Evolutionary conservation across 2,329 filamentous ascomycete species (phyloP), one percentile per base, ranked within the genome.

Genomic region (Talaromyces pinophilus): DNA sequence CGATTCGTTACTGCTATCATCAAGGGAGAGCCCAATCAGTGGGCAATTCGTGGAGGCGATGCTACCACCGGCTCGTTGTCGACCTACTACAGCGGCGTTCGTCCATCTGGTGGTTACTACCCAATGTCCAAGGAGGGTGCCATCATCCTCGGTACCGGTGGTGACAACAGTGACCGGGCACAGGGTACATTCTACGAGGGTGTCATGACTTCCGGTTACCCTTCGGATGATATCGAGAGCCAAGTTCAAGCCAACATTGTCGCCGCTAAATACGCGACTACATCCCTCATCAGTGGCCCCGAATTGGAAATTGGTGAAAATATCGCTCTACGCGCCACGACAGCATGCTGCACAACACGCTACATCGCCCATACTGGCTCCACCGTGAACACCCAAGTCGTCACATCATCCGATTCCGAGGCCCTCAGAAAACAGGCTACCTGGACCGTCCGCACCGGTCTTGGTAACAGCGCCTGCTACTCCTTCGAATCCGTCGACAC

Each of bases 401-500:
- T 88, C 67, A 78, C 82, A 0, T 84, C 82, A 19, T 82, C 82
- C 30, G 86, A 82, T 74, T 77, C 72, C 55, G 81, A 79, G 0
- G 71, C 79, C 1, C 81, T 87, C 59, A 83, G 87, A 67, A 76
- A 82, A 64, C 78, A 82, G 65, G 82, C 84, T 15, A 87, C 80
- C 71, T 87, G 83, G 82, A 84, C 79, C 0, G 83, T 86, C 28
- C 83, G 81, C 65, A 72, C 83, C 0, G 87, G 86, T 13, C 83
- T 89, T 2, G 85, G 76, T 5, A 86, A 86, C 73, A 82, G 79
- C 67, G 85, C 65, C 30, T 90, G 87, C 75, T 81, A 81, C 72
- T 89, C 87, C 0, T 89, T 89, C 68, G 87, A 89, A 75, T 87
- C 86, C 0, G 75, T 74, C 11, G 86, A 88, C 67, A 83, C 83